Evolutionary conservation across 306 rosid genomes (phyloP).

Genomic region (Begonia masoniana): DNA sequence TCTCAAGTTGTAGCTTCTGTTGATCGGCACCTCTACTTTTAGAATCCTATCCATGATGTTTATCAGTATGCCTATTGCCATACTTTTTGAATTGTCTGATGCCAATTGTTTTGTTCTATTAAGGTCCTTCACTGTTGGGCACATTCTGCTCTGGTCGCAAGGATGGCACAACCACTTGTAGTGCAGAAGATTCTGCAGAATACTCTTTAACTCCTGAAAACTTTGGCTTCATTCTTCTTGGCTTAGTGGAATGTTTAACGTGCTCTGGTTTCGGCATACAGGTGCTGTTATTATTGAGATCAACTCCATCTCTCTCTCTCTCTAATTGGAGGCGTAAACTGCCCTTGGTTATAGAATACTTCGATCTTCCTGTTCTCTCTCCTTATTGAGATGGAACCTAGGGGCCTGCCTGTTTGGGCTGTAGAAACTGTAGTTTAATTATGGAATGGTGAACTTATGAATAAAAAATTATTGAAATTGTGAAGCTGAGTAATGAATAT

Average conservation of each 20-base stretch:
- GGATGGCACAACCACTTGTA: slow-evolving; percentile 25
- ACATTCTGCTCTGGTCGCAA: slow-evolving; percentile 48
- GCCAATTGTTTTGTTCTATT: not conserved
- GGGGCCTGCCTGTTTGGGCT: no score
- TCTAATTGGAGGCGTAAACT: not conserved
- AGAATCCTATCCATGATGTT: not conserved
- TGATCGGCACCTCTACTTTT: not conserved
- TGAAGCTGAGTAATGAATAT: no score
- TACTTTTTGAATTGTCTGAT: no score
- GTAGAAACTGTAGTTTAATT: no score
- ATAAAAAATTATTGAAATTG: no score
- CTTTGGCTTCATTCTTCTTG: slow-evolving; percentile 38
- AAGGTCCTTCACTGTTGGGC: slow-evolving; percentile 74
- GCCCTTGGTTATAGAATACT: no score
- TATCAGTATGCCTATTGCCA: no score
- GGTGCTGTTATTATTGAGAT: slow-evolving; percentile 21
- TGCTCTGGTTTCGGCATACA: slow-evolving; percentile 33
- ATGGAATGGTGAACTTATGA: no score
- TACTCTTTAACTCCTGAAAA: slow-evolving; percentile 23
- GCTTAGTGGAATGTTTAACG: slow-evolving; percentile 64
- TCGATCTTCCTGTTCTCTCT: not conserved
- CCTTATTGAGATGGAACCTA: not conserved
- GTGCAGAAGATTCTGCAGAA: slow-evolving; percentile 18
- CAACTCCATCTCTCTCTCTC: not conserved
- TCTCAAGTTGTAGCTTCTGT: no score